Evolutionary conservation across 1,284 basidiomycete genomes (phyloP).

Genomic region (Coniferiporia weirii): DNA sequence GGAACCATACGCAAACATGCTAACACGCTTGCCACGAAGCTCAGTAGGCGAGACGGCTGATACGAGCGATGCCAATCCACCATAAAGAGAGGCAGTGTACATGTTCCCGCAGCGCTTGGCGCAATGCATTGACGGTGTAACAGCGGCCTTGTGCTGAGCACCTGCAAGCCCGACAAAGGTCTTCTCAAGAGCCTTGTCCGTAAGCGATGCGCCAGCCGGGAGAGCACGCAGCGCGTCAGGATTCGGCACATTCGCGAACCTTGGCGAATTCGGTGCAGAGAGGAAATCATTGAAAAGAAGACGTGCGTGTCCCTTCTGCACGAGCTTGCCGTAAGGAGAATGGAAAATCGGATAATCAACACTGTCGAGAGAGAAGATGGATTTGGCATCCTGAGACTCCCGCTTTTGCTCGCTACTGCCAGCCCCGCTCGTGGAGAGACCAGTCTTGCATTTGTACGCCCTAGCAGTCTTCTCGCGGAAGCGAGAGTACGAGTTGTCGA

Average conservation of each 20-base stretch:
- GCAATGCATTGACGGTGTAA: conserved; percentile 76
- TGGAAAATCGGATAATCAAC: conserved; percentile 93
- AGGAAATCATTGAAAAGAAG: conserved; percentile 92
- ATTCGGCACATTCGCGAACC: conserved; percentile 71
- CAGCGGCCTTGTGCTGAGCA: conserved; percentile 63
- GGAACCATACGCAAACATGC: conserved; percentile 91
- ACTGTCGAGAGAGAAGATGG: conserved; percentile 66
- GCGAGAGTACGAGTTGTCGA: conserved; percentile 85
- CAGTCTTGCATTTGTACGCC: conserved; percentile 42
- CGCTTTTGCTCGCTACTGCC: conserved; percentile 23
- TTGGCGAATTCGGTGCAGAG: conserved; percentile 65
- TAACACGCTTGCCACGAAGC: conserved; percentile 76
- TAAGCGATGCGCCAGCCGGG: conserved; percentile 70
- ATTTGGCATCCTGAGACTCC: conserved; percentile 31
- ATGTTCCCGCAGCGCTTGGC: conserved; percentile 93
- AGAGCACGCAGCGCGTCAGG: conserved; percentile 64
- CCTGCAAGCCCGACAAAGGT: conserved; percentile 78
- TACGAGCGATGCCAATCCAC: conserved; percentile 83
- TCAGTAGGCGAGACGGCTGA: conserved; percentile 62
- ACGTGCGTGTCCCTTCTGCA: conserved; percentile 95
- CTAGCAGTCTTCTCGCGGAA: conserved; percentile 83
- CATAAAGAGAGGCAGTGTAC: conserved; percentile 98
- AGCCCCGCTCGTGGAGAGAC: conserved; percentile 29
- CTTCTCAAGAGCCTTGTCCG: conserved; percentile 96
- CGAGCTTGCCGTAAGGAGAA: conserved; percentile 96